Evolutionary conservation across 2,329 filamentous ascomycete genomes (phyloP).

Genomic region (Fusarium oligoseptatum): DNA sequence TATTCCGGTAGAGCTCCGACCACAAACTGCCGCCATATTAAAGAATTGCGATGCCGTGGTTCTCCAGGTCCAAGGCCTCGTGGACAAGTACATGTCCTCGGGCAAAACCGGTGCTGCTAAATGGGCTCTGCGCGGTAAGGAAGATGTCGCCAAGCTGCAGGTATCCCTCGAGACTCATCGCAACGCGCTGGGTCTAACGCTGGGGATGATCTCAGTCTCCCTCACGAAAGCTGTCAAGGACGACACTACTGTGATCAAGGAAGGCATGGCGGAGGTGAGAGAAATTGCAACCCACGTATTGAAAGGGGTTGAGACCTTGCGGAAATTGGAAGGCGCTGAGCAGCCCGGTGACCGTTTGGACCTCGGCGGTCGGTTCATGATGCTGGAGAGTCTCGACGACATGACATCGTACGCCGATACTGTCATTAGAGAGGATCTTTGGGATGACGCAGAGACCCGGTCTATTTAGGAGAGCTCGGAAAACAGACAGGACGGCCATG

Average conservation of each 20-base stretch:
- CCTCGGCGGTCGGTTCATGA: background rate
- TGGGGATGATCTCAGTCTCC: background rate
- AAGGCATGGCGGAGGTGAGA: background rate
- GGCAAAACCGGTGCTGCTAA: background rate
- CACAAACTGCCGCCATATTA: background rate
- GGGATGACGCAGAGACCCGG: background rate
- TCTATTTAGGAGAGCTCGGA: background rate
- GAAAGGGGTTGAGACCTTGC: background rate
- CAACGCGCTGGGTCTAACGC: background rate
- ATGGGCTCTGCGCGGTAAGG: background rate
- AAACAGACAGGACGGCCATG: background rate
- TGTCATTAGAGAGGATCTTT: background rate
- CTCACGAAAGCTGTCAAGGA: background rate
- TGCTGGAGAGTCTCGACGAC: background rate
- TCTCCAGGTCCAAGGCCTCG: background rate
- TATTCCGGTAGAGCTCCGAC: background rate
- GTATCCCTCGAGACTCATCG: background rate
- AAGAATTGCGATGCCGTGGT: background rate
- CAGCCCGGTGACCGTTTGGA: background rate
- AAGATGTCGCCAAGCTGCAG: background rate
- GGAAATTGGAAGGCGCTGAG: background rate
- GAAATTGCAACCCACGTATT: background rate
- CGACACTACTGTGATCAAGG: background rate
- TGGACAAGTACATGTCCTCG: background rate
- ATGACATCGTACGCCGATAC: background rate